phyloP scores from a whole-genome alignment of 371 early-diverging fungal species.

The Chytridium lagenaria region DNA sequence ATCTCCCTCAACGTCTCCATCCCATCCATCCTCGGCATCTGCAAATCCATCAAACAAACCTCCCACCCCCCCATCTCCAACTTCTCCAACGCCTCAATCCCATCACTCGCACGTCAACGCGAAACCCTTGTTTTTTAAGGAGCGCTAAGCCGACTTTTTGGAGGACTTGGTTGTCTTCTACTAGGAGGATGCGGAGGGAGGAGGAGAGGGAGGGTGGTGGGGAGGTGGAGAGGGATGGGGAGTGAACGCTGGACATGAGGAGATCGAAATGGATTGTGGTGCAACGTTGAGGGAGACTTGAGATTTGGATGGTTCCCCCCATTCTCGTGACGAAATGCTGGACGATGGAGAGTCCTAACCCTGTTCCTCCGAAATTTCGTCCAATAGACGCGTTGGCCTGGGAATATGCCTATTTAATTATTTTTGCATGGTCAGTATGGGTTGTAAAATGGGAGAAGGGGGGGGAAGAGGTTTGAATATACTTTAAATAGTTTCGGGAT shows the following conservation, averaged over 20 bases:
- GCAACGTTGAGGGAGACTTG: conserved; percentile 21
- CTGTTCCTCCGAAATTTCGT: conserved; percentile 30
- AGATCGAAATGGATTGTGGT: conserved; percentile 32
- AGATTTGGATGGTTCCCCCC: conserved; percentile 27
- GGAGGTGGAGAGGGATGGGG: background rate
- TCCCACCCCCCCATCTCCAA: conserved; percentile 23
- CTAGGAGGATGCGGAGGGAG: conserved; percentile 32
- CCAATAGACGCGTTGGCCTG: conserved; percentile 28
- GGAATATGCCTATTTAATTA: conserved; percentile 10
- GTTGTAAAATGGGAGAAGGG: background rate
- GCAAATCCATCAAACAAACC: conserved; percentile 43
- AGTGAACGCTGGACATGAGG: conserved; percentile 12
- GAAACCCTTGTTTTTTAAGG: conserved; percentile 33
- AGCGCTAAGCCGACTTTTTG: conserved; percentile 33
- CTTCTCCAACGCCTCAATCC: conserved; percentile 33
- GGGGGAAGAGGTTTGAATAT: conserved; percentile 3
- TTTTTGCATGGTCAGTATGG: background rate
- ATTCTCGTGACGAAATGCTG: conserved; percentile 27
- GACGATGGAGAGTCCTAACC: conserved; percentile 36
- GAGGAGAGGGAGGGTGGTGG: conserved; percentile 19
- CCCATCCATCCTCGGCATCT: conserved; percentile 49
- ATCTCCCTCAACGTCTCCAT: conserved; percentile 39
- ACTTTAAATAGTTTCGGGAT: conserved; percentile 36
- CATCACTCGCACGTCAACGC: conserved; percentile 32
- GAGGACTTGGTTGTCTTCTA: conserved; percentile 41